A percentile compares a stretch with the other conserved stretches of the same genome.
phyloP scores from a whole-genome alignment of 2,329 filamentous ascomycete species.

The Leptographium procerum region DNA sequence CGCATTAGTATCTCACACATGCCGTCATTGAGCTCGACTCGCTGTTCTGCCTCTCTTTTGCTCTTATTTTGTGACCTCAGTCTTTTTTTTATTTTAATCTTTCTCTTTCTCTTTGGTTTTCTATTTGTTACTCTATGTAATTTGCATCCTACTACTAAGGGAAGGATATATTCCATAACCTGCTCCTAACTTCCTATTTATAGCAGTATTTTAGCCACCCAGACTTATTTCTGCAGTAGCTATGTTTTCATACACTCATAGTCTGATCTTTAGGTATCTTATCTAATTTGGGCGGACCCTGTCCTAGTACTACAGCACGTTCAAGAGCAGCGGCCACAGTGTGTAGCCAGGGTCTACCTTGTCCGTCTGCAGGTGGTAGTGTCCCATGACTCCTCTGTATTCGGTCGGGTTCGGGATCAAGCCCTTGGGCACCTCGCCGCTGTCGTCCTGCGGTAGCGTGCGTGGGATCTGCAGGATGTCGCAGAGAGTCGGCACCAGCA shows the following conservation, averaged over 20 bases:
- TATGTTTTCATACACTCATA: not conserved
- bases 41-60: no score
- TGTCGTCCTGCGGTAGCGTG: not conserved
- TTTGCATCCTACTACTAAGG: no score
- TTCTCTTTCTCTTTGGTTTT: not conserved
- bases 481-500: not conserved
- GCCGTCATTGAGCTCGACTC: no score
- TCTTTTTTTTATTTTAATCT: no score
- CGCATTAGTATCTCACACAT: not conserved
- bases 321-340: not conserved
- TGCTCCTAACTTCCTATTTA: no score
- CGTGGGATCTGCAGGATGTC: not conserved
- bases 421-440: not conserved
- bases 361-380: conserved; percentile 1
- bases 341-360: not conserved
- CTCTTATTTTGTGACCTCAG: no score
- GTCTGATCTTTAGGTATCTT: not conserved
- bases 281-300: not conserved
- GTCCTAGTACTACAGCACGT: not conserved
- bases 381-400: not conserved
- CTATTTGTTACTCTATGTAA: not conserved
- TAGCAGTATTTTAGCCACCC: no score
- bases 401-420: not conserved
- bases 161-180: no score
- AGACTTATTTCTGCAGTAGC: not conserved